Percentiles rank a stretch among this genome's conserved stretches.
Evolutionary conservation across 139 green algal genomes (phyloP).

Genomic region (Chlorella sorokiniana): DNA sequence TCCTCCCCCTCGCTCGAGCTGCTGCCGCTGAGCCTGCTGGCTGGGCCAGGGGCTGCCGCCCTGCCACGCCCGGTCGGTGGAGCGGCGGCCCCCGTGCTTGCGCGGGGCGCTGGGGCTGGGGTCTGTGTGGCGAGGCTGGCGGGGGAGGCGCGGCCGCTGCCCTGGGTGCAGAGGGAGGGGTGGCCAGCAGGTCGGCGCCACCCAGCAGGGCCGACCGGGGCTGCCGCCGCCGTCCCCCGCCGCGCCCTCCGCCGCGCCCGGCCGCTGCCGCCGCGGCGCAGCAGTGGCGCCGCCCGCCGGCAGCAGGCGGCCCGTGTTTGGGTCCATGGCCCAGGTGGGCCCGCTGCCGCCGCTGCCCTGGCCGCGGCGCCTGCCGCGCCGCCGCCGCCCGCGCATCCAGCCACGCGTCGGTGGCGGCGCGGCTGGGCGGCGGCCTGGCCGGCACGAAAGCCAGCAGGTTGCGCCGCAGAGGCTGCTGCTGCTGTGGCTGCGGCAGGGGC

Average conservation of each 20-base stretch:
- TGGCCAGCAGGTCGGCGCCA: slow-evolving; percentile 49
- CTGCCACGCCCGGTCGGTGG: too few species aligned
- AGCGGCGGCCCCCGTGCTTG: too few species aligned
- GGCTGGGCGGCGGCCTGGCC: slow-evolving; percentile 41
- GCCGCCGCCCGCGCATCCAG: slow-evolving; percentile 13
- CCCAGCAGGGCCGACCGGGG: background rate
- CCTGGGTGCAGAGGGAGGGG: slow-evolving; percentile 23
- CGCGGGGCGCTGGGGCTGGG: background rate
- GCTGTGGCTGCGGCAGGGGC: background rate
- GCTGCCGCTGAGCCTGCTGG: background rate
- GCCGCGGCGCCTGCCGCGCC: background rate
- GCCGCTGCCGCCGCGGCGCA: background rate
- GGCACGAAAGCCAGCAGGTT: slow-evolving; percentile 34
- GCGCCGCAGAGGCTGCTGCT: background rate
- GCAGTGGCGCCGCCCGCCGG: background rate
- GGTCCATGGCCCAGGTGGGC: slow-evolving; percentile 62
- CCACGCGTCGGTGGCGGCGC: slow-evolving; percentile 50
- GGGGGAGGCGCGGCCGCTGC: slow-evolving; percentile 6
- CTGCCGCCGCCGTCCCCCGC: background rate
- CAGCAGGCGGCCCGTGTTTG: slow-evolving; percentile 79
- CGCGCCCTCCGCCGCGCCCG: background rate
- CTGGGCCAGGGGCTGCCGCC: too few species aligned
- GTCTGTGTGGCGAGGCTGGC: background rate
- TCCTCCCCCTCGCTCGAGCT: too few species aligned
- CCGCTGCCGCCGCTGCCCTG: background rate